Conservation (phyloP, 176 grass and related monocot genomes). For the Oryza glumipatula region DNA sequence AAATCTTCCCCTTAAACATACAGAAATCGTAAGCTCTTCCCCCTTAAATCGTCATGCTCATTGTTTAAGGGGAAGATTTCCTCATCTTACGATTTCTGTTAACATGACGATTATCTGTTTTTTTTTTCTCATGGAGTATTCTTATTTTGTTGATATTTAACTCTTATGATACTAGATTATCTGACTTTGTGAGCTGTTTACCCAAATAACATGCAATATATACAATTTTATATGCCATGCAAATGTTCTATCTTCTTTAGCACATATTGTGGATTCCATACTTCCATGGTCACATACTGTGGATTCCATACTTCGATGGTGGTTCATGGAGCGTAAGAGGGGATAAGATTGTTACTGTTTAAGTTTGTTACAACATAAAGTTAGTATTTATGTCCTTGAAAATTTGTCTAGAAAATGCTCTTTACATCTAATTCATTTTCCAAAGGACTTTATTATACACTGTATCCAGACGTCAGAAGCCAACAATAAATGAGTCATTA, state of each 20-base stretch:
- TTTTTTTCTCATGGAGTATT: not conserved
- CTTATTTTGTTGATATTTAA: not conserved
- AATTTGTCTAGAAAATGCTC: constrained; percentile 3
- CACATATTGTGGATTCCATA: constrained; percentile 2
- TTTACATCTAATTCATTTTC: constrained; percentile 14
- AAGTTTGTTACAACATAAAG: constrained; percentile 16
- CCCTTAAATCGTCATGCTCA: not conserved
- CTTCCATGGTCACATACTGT: not conserved
- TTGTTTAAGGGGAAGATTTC: not conserved
- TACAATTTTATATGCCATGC: constrained; percentile 15
- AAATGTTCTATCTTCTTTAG: constrained; percentile 9
- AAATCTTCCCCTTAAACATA: too few species aligned
- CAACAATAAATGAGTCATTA: constrained; percentile 1
- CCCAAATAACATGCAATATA: not conserved
- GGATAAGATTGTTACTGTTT: not conserved
- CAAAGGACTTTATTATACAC: not conserved
- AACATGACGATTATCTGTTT: not conserved
- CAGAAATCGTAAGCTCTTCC: too few species aligned
- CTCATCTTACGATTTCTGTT: not conserved
- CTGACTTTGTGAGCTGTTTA: constrained; percentile 3
- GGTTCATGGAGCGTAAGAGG: constrained; percentile 4
- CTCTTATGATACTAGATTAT: constrained; percentile 7
- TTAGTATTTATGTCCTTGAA: not conserved
- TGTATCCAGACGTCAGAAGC: not conserved
- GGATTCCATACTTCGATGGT: not conserved